Percentiles rank a stretch among this genome's conserved stretches.
phyloP scores from a whole-genome alignment of 371 early-diverging fungal genomes.

The Batkoa obscura region DNA sequence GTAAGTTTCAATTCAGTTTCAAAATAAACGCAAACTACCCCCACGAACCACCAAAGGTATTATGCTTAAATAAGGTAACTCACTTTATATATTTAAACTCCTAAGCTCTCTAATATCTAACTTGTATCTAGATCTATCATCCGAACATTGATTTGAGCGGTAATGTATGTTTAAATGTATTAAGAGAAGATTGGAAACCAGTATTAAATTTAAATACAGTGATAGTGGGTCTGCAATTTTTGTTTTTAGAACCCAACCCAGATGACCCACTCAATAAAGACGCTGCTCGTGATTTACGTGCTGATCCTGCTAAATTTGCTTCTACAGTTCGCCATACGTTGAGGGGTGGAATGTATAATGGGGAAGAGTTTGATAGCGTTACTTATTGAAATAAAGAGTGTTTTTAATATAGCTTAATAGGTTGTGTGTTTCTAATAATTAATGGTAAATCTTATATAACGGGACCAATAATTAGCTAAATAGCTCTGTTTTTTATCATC shows the following conservation, averaged over 20 bases:
- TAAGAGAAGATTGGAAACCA: constrained; percentile 99
- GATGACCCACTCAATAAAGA: constrained; percentile 97
- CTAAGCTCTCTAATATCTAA: not conserved
- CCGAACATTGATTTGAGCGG: constrained; percentile 98
- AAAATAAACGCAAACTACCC: constrained; percentile 88
- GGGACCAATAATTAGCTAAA: too few species aligned
- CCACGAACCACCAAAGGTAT: constrained; percentile 96
- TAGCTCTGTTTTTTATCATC: too few species aligned
- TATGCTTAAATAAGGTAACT: constrained; percentile 72
- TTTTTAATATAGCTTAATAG: too few species aligned
- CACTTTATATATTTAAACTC: too few species aligned
- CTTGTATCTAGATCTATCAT: constrained; percentile 77
- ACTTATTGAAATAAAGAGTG: too few species aligned
- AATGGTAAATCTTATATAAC: too few species aligned
- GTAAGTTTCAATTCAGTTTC: constrained; percentile 84
- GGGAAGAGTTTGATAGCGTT: too few species aligned
- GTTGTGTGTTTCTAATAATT: too few species aligned
- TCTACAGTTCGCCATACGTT: too few species aligned
- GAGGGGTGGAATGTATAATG: too few species aligned
- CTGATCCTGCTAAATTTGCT: too few species aligned
- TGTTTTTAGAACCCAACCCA: constrained; percentile 96
- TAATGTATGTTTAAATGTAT: constrained; percentile 96
- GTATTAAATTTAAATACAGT: constrained; percentile 93
- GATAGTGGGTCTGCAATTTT: constrained; percentile 83
- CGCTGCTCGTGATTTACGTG: constrained; percentile 43